Percentiles rank a stretch among this genome's conserved stretches.
These are phyloP conservation scores for Coemansia sp. DNA, from an alignment of 192 early-diverging fungal genomes.

Conservation along the genomic window DNA sequence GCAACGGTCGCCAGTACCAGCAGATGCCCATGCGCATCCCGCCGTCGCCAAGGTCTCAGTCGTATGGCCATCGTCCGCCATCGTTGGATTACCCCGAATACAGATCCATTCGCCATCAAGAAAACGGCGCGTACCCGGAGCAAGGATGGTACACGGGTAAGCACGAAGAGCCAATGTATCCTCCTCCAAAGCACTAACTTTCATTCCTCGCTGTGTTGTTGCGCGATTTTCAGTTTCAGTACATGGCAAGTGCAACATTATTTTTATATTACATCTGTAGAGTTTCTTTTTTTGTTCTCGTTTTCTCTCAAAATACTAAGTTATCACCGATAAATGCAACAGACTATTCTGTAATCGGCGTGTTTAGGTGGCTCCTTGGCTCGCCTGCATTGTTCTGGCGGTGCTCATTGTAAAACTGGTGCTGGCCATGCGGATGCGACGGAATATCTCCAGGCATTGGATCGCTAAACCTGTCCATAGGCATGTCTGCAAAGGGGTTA, in stretches of 20 bases:
- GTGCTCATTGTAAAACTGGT: conserved; percentile 6
- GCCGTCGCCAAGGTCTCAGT: too few species aligned
- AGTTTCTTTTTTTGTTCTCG: not conserved
- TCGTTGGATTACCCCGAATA: not conserved
- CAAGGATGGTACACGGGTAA: conserved; percentile 7
- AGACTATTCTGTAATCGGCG: conserved; percentile 35
- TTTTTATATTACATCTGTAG: not conserved
- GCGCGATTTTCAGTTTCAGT: too few species aligned
- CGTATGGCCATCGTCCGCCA: too few species aligned
- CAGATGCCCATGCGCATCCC: not conserved
- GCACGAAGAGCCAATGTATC: conserved; percentile 8
- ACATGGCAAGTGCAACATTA: not conserved
- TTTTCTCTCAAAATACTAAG: not conserved
- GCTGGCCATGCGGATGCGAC: conserved; percentile 2
- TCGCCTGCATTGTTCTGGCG: not conserved
- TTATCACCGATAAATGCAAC: not conserved
- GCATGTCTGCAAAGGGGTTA: conserved; percentile 7
- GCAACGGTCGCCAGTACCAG: too few species aligned
- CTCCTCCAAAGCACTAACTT: conserved; percentile 1
- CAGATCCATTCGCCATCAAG: not conserved
- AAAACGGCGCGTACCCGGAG: not conserved
- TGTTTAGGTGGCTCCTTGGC: conserved; percentile 34
- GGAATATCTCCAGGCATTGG: conserved; percentile 2
- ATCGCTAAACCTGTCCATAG: conserved; percentile 1
- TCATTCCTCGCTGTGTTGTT: not conserved